phyloP scores from a whole-genome alignment of 1,284 basidiomycete species.

The Sporisorium graminicola region DNA sequence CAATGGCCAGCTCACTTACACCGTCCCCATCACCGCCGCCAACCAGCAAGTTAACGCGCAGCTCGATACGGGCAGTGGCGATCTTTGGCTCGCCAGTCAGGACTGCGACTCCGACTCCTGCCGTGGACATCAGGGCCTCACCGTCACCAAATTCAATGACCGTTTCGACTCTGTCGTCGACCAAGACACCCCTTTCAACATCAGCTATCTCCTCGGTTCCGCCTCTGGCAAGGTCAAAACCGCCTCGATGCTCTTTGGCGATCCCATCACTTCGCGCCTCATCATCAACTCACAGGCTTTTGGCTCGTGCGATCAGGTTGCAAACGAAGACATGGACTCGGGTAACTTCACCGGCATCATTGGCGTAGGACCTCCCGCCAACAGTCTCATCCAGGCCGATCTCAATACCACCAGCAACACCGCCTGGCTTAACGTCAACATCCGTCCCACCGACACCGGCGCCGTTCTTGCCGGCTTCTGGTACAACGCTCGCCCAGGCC shows the following conservation, averaged over 20 bases:
- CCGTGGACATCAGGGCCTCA: slow-evolving; percentile 31
- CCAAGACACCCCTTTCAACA: slow-evolving; percentile 47
- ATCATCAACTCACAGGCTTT: slow-evolving; percentile 57
- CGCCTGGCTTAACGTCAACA: slow-evolving; percentile 31
- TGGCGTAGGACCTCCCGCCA: slow-evolving; percentile 59
- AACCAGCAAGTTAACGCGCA: slow-evolving; percentile 55
- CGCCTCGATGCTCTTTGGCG: slow-evolving; percentile 51
- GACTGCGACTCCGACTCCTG: slow-evolving; percentile 53
- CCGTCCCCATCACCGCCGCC: slow-evolving; percentile 48
- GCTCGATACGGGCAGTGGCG: slow-evolving; percentile 61
- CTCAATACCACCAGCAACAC: slow-evolving; percentile 51
- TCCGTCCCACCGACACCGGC: slow-evolving; percentile 46
- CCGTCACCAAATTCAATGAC: slow-evolving; percentile 47
- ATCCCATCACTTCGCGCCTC: slow-evolving; percentile 32
- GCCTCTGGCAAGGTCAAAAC: slow-evolving; percentile 54
- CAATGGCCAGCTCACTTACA: slow-evolving; percentile 59
- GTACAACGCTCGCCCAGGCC: slow-evolving; percentile 36
- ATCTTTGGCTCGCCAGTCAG: slow-evolving; percentile 60
- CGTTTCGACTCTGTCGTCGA: slow-evolving; percentile 31
- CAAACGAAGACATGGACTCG: slow-evolving; percentile 51
- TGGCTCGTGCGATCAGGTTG: slow-evolving; percentile 47
- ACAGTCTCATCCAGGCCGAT: slow-evolving; percentile 54
- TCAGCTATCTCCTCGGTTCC: slow-evolving; percentile 57
- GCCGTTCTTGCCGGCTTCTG: slow-evolving; percentile 58
- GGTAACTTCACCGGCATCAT: slow-evolving; percentile 60